Percentiles rank a stretch among this genome's conserved stretches.
These are phyloP conservation scores for Cercospora brassicicola DNA, from an alignment of 2,329 filamentous ascomycete genomes.

Conservation along the genomic window DNA sequence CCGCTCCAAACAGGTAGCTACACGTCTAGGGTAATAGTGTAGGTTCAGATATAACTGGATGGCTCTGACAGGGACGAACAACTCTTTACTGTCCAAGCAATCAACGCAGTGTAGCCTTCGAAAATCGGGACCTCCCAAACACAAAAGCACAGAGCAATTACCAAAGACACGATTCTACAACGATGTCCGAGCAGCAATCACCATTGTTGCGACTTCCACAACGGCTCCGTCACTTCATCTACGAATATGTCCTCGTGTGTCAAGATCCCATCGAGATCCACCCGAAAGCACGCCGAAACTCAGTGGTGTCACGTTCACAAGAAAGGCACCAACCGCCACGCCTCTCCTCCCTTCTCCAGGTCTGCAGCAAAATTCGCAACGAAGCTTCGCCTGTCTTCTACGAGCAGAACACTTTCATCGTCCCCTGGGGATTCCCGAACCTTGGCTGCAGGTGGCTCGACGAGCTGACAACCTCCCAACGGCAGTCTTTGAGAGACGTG, in stretches of 20 bases:
- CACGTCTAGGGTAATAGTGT: background rate
- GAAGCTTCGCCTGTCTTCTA: conserved; percentile 23
- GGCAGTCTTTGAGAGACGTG: conserved; percentile 20
- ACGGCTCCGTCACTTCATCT: conserved; percentile 19
- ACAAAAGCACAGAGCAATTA: background rate
- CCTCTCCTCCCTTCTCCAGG: conserved; percentile 17
- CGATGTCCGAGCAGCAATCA: background rate
- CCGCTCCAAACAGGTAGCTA: background rate
- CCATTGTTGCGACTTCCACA: conserved; percentile 14
- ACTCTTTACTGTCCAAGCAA: background rate
- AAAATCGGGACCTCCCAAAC: background rate
- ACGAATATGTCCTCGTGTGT: conserved; percentile 18
- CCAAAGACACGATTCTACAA: background rate
- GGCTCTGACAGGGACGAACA: background rate
- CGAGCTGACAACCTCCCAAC: conserved; percentile 14
- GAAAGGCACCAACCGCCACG: conserved; percentile 1
- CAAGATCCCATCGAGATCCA: conserved; percentile 21
- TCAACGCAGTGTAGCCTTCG: background rate
- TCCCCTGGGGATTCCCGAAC: conserved; percentile 23
- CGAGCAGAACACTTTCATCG: conserved; percentile 18
- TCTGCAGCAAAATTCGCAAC: conserved; percentile 19
- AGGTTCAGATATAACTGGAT: background rate
- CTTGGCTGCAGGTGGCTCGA: conserved; percentile 23
- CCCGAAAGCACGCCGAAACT: conserved; percentile 13
- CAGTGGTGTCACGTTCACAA: conserved; percentile 9